Evolutionary conservation across 352 stramenopile species (phyloP).

Genomic region (Phytophthora pisi): DNA sequence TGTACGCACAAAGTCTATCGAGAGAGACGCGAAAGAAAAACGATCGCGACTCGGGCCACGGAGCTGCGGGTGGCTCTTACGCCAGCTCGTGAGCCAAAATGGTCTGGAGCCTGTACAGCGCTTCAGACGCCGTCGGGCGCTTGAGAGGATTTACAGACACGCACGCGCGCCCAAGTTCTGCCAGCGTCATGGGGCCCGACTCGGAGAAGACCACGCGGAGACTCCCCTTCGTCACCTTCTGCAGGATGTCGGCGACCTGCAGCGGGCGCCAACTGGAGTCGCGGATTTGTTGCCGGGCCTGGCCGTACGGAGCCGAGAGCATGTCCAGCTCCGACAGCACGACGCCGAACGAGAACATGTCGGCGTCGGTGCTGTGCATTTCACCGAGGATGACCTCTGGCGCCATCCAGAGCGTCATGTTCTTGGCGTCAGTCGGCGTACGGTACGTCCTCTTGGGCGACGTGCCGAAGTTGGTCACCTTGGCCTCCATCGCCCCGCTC

Average conservation of each 20-base stretch:
- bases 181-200: slow-evolving; percentile 23
- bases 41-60: slow-evolving; percentile 3
- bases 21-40: slow-evolving; percentile 1
- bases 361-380: slow-evolving; percentile 65
- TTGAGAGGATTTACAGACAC: slow-evolving; percentile 32
- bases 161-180: slow-evolving; percentile 31
- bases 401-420: slow-evolving; percentile 73
- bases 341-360: slow-evolving; percentile 49
- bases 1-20: slow-evolving; percentile 20
- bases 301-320: slow-evolving; percentile 38
- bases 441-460: slow-evolving; percentile 35
- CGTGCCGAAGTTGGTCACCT: slow-evolving; percentile 49
- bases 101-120: slow-evolving; percentile 43
- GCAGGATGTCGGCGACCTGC: slow-evolving; percentile 34
- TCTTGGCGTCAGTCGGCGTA: slow-evolving; percentile 38
- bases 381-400: slow-evolving; percentile 77
- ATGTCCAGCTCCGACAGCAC: slow-evolving; percentile 53
- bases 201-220: slow-evolving; percentile 37
- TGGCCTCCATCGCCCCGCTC: slow-evolving; percentile 28
- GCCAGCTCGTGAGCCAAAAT: slow-evolving; percentile 30
- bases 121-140: slow-evolving; percentile 38
- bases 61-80: slow-evolving; percentile 8
- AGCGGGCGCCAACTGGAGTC: slow-evolving; percentile 27
- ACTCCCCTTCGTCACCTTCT: slow-evolving; percentile 41
- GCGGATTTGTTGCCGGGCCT: slow-evolving; percentile 20